These are phyloP conservation scores for Trametopsis cervina DNA, from an alignment of 768 basidiomycete species.

Conservation along the genomic window DNA sequence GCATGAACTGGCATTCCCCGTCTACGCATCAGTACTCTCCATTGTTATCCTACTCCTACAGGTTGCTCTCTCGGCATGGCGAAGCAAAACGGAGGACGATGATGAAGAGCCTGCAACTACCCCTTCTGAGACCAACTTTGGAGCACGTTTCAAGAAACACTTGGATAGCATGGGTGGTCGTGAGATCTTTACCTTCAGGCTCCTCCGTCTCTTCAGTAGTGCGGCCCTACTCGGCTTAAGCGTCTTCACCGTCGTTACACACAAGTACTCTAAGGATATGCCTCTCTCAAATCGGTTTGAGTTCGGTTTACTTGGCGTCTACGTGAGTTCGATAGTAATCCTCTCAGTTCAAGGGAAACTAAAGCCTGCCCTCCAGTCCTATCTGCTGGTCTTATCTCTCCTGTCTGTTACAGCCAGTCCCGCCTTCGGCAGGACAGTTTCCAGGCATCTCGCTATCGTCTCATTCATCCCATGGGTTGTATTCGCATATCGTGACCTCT, in stretches of 20 bases:
- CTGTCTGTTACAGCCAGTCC: conserved; percentile 21
- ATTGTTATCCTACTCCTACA: conserved; percentile 3
- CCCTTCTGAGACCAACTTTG: not conserved
- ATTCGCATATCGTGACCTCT: conserved; percentile 32
- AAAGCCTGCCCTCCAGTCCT: conserved; percentile 21
- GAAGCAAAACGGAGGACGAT: not conserved
- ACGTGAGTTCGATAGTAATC: conserved; percentile 10
- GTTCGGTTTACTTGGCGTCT: conserved; percentile 18
- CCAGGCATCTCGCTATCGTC: conserved; percentile 27
- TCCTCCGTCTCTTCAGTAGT: conserved; percentile 24
- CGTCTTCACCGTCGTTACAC: conserved; percentile 22
- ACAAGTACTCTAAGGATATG: conserved; percentile 16
- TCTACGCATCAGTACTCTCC: conserved; percentile 7
- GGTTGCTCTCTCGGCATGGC: not conserved
- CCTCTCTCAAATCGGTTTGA: conserved; percentile 24
- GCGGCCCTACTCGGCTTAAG: conserved; percentile 29
- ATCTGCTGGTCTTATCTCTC: conserved; percentile 27
- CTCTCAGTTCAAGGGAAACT: not conserved
- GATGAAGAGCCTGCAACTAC: not conserved
- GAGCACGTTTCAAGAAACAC: conserved; percentile 18
- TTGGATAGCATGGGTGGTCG: conserved; percentile 25
- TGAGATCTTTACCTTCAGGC: conserved; percentile 28
- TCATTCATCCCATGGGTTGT: conserved; percentile 26
- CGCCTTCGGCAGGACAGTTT: conserved; percentile 17
- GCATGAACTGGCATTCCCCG: conserved; percentile 6